Evolutionary conservation across 1,139 yeast genomes (phyloP).

Genomic region (Pichia inconspicua): DNA sequence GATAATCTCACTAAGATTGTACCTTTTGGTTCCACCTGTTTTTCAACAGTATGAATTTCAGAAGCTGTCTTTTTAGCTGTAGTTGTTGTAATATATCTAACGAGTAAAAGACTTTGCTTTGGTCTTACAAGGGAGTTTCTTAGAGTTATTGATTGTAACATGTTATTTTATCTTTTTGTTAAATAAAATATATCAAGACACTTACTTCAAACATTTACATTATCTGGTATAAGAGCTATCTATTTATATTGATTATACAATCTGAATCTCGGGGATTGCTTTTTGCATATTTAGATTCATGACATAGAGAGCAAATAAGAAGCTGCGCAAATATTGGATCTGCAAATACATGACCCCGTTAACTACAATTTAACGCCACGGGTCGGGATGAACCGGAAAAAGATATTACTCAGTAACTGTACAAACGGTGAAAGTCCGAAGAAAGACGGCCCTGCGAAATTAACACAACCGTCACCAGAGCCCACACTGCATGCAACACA

Average conservation of each 20-base stretch:
- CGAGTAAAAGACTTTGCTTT: not conserved
- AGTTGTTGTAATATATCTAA: not conserved
- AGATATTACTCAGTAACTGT: too few species aligned
- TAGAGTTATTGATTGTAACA: not conserved
- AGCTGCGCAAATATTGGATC: not conserved
- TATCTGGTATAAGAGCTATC: not conserved
- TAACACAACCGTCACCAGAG: too few species aligned
- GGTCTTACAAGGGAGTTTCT: not conserved
- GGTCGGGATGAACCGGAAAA: too few species aligned
- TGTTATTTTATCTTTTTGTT: too few species aligned
- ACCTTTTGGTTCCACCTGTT: not conserved
- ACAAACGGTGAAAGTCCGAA: not conserved
- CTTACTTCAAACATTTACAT: too few species aligned
- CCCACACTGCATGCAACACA: too few species aligned
- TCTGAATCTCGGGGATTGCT: not conserved
- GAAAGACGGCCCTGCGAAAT: too few species aligned
- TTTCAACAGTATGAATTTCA: not conserved
- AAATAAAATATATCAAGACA: too few species aligned
- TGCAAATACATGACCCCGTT: too few species aligned
- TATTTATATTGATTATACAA: too few species aligned
- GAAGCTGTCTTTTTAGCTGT: not conserved
- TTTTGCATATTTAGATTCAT: too few species aligned
- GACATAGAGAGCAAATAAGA: not conserved
- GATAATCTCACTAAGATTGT: not conserved
- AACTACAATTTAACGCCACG: too few species aligned